These are phyloP conservation scores for Kazachstania sp. DNA, from an alignment of 1,139 yeast genomes.

Conservation along the genomic window DNA sequence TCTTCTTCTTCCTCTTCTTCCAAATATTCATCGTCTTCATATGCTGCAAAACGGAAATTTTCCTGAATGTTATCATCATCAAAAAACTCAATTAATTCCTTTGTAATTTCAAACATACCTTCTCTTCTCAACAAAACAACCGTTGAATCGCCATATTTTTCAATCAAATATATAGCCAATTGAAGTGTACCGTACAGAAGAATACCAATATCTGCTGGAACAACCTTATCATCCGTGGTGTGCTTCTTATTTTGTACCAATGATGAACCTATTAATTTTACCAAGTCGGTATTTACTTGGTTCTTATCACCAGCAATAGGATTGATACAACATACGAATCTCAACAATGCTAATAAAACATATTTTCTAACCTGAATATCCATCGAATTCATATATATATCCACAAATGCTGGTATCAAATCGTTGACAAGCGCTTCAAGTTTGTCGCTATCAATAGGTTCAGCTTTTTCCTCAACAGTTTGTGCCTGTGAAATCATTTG, in stretches of 20 bases:
- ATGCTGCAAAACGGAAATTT: neutral
- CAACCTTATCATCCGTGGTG: conserved; percentile 19
- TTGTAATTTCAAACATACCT: conserved; percentile 49
- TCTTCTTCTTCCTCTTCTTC: conserved; percentile 12
- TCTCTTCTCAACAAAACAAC: conserved; percentile 55
- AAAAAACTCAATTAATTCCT: neutral
- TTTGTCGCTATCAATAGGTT: conserved; percentile 14
- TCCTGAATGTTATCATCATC: neutral
- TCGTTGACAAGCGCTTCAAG: conserved; percentile 39
- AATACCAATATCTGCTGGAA: conserved; percentile 31
- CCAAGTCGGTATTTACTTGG: conserved; percentile 29
- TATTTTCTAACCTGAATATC: conserved; percentile 58
- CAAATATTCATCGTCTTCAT: conserved; percentile 4
- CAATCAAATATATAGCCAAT: conserved; percentile 40
- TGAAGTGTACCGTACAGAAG: conserved; percentile 49
- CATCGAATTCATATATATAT: conserved; percentile 68
- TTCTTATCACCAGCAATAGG: conserved; percentile 12
- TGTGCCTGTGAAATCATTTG: conserved; percentile 21
- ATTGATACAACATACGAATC: conserved; percentile 35
- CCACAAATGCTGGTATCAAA: conserved; percentile 53
- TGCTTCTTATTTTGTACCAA: conserved; percentile 47
- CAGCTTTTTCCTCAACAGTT: conserved; percentile 6
- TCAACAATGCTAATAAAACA: conserved; percentile 48
- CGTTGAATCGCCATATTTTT: conserved; percentile 31
- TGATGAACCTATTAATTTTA: conserved; percentile 57